Percentiles rank a stretch among this genome's conserved stretches.
These are phyloP conservation scores for Hypericum androsaemum DNA, from an alignment of 345 rosid genomes.

Conservation along the genomic window DNA sequence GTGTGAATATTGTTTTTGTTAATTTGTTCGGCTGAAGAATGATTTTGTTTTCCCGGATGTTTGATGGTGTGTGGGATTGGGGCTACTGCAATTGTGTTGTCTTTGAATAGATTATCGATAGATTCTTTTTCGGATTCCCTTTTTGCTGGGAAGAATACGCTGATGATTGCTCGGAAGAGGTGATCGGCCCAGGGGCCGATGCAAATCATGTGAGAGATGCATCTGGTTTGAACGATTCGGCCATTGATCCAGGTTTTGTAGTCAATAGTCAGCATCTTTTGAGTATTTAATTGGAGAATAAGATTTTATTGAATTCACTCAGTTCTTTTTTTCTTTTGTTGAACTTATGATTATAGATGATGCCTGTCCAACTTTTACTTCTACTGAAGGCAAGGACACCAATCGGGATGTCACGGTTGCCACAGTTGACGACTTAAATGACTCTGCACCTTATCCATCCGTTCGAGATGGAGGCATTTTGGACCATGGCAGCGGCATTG, in stretches of 20 bases:
- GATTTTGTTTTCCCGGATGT: too few relatives aligned
- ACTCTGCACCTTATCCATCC: background rate
- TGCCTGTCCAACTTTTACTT: constrained; percentile 11
- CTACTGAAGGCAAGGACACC: constrained; percentile 11
- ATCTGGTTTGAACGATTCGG: constrained; percentile 5
- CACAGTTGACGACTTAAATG: constrained; percentile 6
- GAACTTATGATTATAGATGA: constrained; percentile 11
- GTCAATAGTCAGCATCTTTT: background rate
- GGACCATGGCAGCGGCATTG: background rate
- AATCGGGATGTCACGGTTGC: constrained; percentile 2
- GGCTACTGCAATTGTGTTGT: background rate
- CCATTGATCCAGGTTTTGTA: constrained; percentile 15
- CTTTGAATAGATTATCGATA: constrained; percentile 39
- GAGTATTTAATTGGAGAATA: too few relatives aligned
- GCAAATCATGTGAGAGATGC: background rate
- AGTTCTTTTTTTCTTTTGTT: background rate
- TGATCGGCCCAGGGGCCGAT: constrained; percentile 4
- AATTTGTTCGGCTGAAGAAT: background rate
- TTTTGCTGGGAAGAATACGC: constrained; percentile 48
- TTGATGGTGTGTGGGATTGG: background rate
- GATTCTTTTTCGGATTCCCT: constrained; percentile 78
- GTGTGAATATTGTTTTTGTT: constrained; percentile 19
- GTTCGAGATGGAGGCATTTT: background rate
- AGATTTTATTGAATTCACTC: background rate
- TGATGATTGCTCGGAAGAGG: constrained; percentile 23